Evolutionary conservation across 129 eudicot genomes (phyloP), one percentile per base, ranked within the genome.

Genomic region (Ambrosia artemisiifolia): DNA sequence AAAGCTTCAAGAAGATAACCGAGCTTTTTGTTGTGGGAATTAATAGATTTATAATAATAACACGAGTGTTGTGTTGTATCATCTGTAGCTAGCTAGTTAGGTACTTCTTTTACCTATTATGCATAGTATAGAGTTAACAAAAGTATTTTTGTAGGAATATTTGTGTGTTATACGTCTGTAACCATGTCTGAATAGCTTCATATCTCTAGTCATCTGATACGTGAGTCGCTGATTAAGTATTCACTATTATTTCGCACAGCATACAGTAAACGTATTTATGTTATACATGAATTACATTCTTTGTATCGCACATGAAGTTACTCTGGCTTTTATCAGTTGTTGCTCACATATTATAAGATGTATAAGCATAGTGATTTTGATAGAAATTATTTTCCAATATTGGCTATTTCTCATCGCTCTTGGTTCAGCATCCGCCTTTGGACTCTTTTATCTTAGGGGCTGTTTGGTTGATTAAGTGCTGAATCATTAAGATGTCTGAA

Each of bases 1-100:
- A 69, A 90, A 94, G 81, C 88, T 94, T 79, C 89, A 86, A 73
- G 91, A 88, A 75, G 83, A 51, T 34, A 86, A 94, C 18, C 85
- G 88, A 18, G 85, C 92, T 9, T 57, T 67, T 55, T 94, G 98
- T 73, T 94, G 98, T 20, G 85, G 95, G 46, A 86, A 85, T 67
- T 83, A 79, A 85, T 72, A 65, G 67, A 17, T 24, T 5, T 10
- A 77, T 36, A 32, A 48, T 8, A 13, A 77, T 10, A 44, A 76
- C 57, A 14, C 75, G 48, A 68, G n/a, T 10, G 38, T 60, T 28
- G 64, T 77, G 71, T 60, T 77, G 76, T 77, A 61, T 62, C 66
- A 54, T 57, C 54, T 66, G 47, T 66, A 66, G 73, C 60, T 65
- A 55, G 73, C 51, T 63, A 54, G 72, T 38, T 63, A 70, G 53